A percentile compares a stretch with the other conserved stretches of the same genome.
Conservation (phyloP, 23 red algal genomes). For the Agarophyton chilense region DNA sequence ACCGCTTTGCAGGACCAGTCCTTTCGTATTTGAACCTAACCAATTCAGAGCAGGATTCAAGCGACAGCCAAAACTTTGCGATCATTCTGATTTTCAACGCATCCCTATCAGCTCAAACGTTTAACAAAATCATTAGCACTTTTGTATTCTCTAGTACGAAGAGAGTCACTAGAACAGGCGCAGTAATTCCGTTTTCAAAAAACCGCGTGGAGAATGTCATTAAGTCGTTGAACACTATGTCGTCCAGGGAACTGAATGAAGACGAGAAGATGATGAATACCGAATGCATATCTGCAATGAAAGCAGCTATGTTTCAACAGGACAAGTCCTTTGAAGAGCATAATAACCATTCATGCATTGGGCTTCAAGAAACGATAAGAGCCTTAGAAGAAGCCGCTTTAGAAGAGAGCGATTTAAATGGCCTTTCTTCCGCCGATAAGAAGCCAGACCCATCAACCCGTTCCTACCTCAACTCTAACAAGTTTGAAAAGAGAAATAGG, state of each 20-base stretch:
- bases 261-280: background rate
- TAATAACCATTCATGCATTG: background rate
- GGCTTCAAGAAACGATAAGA: background rate
- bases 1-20: background rate
- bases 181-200: background rate
- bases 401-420: background rate
- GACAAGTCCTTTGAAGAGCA: background rate
- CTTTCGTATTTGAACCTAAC: conserved; percentile 28
- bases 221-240: background rate
- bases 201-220: background rate
- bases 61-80: conserved; percentile 30
- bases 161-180: background rate
- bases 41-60: background rate
- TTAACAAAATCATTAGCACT: conserved; percentile 14
- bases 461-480: background rate
- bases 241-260: background rate
- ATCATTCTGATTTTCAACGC: conserved; percentile 22
- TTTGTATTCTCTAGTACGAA: background rate
- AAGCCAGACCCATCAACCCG: too few species aligned
- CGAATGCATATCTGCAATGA: background rate
- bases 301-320: too few species aligned
- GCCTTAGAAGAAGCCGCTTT: background rate
- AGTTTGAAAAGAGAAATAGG: too few species aligned
- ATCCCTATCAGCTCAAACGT: background rate
- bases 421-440: background rate